These are phyloP conservation scores for Thielaviopsis populi DNA, from an alignment of 2,329 filamentous ascomycete species.

Conservation along the genomic window DNA sequence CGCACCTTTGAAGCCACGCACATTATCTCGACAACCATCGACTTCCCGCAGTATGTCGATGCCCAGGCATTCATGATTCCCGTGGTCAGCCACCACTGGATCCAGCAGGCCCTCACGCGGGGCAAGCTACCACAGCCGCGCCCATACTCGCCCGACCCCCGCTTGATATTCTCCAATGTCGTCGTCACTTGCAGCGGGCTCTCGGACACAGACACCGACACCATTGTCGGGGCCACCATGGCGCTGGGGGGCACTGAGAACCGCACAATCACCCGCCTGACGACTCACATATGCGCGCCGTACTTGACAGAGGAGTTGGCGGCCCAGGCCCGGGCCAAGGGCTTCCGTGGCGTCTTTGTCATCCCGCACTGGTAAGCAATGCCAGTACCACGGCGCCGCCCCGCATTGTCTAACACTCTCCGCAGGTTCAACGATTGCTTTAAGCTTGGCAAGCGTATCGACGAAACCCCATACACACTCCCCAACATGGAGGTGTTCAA, in stretches of 20 bases:
- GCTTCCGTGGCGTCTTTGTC: constrained; percentile 63
- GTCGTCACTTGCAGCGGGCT: constrained; percentile 71
- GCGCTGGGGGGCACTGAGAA: constrained; percentile 78
- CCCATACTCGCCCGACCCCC: constrained; percentile 78
- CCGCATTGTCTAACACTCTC: neutral
- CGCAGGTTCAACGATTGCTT: constrained; percentile 89
- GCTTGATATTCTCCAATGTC: constrained; percentile 77
- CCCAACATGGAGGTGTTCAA: constrained; percentile 75
- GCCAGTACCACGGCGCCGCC: neutral
- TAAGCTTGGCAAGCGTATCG: constrained; percentile 79
- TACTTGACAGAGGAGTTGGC: constrained; percentile 61
- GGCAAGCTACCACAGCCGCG: constrained; percentile 61
- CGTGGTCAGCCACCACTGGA: constrained; percentile 71
- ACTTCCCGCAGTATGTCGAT: constrained; percentile 75
- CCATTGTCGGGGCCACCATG: constrained; percentile 76
- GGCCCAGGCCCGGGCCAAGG: constrained; percentile 44
- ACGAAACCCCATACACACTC: constrained; percentile 70
- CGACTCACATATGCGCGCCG: constrained; percentile 81
- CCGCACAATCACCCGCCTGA: constrained; percentile 52
- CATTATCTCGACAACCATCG: constrained; percentile 57
- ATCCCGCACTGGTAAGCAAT: constrained; percentile 69
- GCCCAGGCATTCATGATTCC: constrained; percentile 66
- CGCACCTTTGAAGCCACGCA: constrained; percentile 37
- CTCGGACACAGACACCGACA: constrained; percentile 74
- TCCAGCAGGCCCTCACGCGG: constrained; percentile 53